Conservation (phyloP, 2,329 filamentous ascomycete genomes). For the Ustulina deusta region DNA sequence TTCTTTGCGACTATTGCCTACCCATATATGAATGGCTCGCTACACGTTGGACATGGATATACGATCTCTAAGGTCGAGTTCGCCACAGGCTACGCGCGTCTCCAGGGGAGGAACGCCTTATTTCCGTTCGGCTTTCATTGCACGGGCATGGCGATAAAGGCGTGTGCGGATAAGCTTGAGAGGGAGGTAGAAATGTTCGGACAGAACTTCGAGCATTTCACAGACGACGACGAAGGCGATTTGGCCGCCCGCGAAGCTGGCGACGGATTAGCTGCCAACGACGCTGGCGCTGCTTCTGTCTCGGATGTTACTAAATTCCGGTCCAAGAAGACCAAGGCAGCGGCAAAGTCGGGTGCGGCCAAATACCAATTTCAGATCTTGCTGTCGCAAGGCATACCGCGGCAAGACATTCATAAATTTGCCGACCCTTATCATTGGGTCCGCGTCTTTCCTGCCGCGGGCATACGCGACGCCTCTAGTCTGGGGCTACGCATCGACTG, state of each 20-base stretch:
- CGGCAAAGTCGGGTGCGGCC: slow-evolving; percentile 88
- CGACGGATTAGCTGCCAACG: not conserved
- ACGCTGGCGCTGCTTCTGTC: not conserved
- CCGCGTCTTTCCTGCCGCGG: slow-evolving; percentile 91
- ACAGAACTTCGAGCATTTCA: slow-evolving; percentile 67
- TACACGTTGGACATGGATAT: not conserved
- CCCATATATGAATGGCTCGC: slow-evolving; percentile 13
- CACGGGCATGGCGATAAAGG: slow-evolving; percentile 37
- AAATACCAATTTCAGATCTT: slow-evolving; percentile 96
- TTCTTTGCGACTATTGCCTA: slow-evolving; percentile 16
- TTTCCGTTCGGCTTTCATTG: slow-evolving; percentile 34
- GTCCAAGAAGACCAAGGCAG: slow-evolving; percentile 81
- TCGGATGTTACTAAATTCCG: not conserved
- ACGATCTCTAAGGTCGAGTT: slow-evolving; percentile 11
- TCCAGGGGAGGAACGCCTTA: slow-evolving; percentile 55
- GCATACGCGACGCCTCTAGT: too few relatives aligned
- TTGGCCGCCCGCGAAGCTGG: not conserved
- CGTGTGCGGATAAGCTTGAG: slow-evolving; percentile 31
- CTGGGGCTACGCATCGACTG: slow-evolving; percentile 96
- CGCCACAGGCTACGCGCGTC: slow-evolving; percentile 1
- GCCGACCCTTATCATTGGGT: slow-evolving; percentile 94
- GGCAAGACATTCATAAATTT: slow-evolving; percentile 92
- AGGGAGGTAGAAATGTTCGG: slow-evolving; percentile 37
- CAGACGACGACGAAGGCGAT: slow-evolving; percentile 50
- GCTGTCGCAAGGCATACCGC: slow-evolving; percentile 87